Conservation (phyloP, 2,329 filamentous ascomycete genomes). For the Exophiala oligosperma region DNA sequence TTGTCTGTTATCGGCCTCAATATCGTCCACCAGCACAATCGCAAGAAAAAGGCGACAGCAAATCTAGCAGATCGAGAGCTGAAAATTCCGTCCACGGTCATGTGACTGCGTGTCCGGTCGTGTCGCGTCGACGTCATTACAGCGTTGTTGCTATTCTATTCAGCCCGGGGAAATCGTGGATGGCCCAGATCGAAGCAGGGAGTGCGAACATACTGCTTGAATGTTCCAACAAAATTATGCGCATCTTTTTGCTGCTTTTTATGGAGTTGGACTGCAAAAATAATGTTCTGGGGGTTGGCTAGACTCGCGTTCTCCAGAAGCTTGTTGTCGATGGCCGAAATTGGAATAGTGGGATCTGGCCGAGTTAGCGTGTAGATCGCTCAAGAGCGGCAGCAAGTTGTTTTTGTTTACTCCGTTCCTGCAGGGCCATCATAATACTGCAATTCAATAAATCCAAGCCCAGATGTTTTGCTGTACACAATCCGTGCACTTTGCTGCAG, state of each 20-base stretch:
- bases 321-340: slow-evolving; percentile 1
- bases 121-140: slow-evolving; percentile 22
- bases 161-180: not conserved
- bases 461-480: slow-evolving; percentile 13
- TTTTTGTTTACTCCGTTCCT: slow-evolving; percentile 4
- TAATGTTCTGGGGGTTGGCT: not conserved
- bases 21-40: too few species aligned
- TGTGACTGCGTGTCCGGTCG: slow-evolving; percentile 11
- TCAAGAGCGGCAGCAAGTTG: not conserved
- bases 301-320: not conserved
- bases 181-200: not conserved
- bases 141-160: not conserved
- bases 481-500: slow-evolving; percentile 2
- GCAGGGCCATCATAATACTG: slow-evolving; percentile 1
- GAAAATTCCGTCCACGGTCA: not conserved
- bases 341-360: not conserved
- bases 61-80: not conserved
- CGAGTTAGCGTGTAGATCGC: not conserved
- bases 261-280: not conserved
- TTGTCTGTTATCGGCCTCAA: not conserved
- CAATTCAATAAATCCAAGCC: slow-evolving; percentile 6
- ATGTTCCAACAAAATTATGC: not conserved
- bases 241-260: not conserved
- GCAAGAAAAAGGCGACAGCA: not conserved
- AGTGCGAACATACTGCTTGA: not conserved